Base-by-base conservation (phyloP, 1,284 basidiomycete genomes). In the Ustilago lituana region DNA sequence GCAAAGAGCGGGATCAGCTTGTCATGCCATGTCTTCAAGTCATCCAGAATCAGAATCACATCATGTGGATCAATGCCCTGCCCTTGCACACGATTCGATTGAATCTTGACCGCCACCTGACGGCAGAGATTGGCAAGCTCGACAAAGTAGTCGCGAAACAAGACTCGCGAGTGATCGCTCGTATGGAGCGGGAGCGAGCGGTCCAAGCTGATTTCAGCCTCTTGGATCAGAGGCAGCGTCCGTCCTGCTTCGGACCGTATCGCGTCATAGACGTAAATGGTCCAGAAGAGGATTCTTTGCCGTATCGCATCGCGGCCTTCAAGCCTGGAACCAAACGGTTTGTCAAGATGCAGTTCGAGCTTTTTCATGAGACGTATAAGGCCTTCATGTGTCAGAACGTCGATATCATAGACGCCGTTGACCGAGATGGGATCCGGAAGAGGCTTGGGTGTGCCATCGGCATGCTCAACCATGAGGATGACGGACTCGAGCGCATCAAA, bases 221-320 rank as follows among this genome's bases (percentile, higher is more conserved):
- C 49, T 1, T 36, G 26, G 19, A 67, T 57, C 3, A 67, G 49
- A 8, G 57, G 58, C 10, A 58, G 10, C 4, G 35, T 57, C 10
- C 64, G 57, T 15, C 53, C 48, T 6, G 58, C 64, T 44, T 57
- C 49, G 3, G 58, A 49, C 12, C 58, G 64, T n/a, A 67, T 61
- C 6, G 64, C 64, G n/a, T 67, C 64, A n/a, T 53, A 62, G 5
- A 67, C 52, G 40, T 57, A 67, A 9, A 67, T 47, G n/a, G 54
- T 51, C 64, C 64, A 67, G 36, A 67, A 67, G 10, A 67, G 11
- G 27, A 61, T 53, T 4, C 54, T 24, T 29, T 67, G 64, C 1
- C 64, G 52, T 6, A 67, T 41, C 3, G 31, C 35, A 36, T 62
- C 53, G 10, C 53, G 40, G 8, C 64, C 64, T 39, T 67, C 53